Conservation (phyloP, 73 alveolate genomes). For the Loxodes magnus region DNA sequence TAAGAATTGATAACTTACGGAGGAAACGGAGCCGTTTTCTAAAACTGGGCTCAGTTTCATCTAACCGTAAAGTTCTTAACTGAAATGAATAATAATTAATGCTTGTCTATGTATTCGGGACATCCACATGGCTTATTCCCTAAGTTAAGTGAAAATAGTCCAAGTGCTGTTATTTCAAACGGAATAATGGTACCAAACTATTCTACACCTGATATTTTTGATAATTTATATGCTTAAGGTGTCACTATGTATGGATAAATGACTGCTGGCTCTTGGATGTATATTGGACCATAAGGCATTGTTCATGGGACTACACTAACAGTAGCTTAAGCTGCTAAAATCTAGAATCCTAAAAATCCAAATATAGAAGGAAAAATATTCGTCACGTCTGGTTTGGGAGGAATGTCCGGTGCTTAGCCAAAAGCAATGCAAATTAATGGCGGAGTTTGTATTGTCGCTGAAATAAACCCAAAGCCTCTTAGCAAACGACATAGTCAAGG, state of each 20-base stretch:
- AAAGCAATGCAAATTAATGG: slow-evolving; percentile 47
- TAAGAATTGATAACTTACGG: slow-evolving; percentile 50
- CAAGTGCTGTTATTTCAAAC: slow-evolving; percentile 34
- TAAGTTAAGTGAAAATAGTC: slow-evolving; percentile 25
- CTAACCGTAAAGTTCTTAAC: slow-evolving; percentile 20
- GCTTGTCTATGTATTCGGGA: slow-evolving; percentile 39
- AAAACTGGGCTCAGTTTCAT: slow-evolving; percentile 50
- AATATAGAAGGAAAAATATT: slow-evolving; percentile 29
- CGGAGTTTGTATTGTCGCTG: slow-evolving; percentile 47
- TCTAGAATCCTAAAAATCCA: slow-evolving; percentile 15
- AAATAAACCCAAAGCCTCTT: slow-evolving; percentile 32
- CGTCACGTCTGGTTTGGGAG: slow-evolving; percentile 53
- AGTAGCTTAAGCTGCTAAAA: slow-evolving; percentile 29
- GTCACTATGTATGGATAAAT: slow-evolving; percentile 50
- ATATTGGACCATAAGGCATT: slow-evolving; percentile 52
- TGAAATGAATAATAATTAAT: slow-evolving; percentile 31
- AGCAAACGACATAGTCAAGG: slow-evolving; percentile 34
- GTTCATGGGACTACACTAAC: slow-evolving; percentile 57
- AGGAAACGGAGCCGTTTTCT: slow-evolving; percentile 42
- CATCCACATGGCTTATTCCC: slow-evolving; percentile 51
- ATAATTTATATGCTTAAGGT: slow-evolving; percentile 42
- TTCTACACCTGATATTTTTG: slow-evolving; percentile 22
- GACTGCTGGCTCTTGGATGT: slow-evolving; percentile 56
- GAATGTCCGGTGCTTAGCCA: slow-evolving; percentile 58
- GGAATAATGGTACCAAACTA: slow-evolving; percentile 45